Conservation (phyloP, 2,329 filamentous ascomycete genomes). For the Cadophora luteo-olivacea region DNA sequence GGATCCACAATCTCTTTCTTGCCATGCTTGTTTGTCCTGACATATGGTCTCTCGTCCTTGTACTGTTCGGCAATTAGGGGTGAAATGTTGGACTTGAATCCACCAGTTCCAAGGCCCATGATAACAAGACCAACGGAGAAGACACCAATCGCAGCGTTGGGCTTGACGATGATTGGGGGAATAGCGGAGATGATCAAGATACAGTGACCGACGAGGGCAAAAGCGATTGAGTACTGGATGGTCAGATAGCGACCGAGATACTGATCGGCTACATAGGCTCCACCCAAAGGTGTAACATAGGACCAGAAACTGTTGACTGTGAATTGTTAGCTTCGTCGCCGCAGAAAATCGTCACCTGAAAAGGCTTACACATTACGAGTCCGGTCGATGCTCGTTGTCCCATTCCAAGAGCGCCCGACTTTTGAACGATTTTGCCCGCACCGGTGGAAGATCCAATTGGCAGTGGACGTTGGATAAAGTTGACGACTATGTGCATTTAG, state of each 20-base stretch:
- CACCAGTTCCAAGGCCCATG: conserved; percentile 52
- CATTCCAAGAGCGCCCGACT: conserved; percentile 50
- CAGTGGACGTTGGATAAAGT: conserved; percentile 56
- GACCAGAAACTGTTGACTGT: conserved; percentile 46
- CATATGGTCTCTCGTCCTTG: conserved; percentile 36
- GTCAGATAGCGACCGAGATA: conserved; percentile 67
- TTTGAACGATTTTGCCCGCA: conserved; percentile 46
- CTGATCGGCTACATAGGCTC: conserved; percentile 62
- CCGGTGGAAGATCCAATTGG: conserved; percentile 52
- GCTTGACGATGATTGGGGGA: conserved; percentile 52
- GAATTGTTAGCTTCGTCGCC: not conserved
- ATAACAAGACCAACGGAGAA: conserved; percentile 57
- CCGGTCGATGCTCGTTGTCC: conserved; percentile 57
- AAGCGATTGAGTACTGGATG: conserved; percentile 55
- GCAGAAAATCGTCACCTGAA: not conserved
- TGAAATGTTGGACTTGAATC: conserved; percentile 50
- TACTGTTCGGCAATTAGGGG: conserved; percentile 45
- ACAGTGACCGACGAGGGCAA: conserved; percentile 57
- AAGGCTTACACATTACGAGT: conserved; percentile 52
- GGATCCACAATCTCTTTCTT: conserved; percentile 44
- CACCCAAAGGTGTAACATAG: conserved; percentile 52
- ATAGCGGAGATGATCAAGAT: conserved; percentile 59
- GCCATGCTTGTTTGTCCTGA: conserved; percentile 38
- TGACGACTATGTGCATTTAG: conserved; percentile 48
- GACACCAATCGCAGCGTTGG: conserved; percentile 52